These are phyloP conservation scores for Sugiyamaella castrensis DNA, from an alignment of 1,139 yeast genomes.

Conservation along the genomic window DNA sequence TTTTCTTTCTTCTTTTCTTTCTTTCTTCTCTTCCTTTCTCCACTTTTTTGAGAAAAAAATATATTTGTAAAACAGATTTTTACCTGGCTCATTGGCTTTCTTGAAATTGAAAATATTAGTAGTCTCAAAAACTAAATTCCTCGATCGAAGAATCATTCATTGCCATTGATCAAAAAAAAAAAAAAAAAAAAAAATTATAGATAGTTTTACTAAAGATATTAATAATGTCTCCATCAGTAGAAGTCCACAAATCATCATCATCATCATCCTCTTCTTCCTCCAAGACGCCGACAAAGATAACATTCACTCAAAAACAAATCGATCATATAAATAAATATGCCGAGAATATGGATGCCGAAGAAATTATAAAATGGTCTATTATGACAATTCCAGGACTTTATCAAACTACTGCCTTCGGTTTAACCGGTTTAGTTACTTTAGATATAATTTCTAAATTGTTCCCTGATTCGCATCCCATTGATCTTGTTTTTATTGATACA, in stretches of 20 bases:
- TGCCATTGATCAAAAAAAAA: too few species aligned
- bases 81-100: too few species aligned
- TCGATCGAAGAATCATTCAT: too few species aligned
- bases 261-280: neutral
- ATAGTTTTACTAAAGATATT: too few species aligned
- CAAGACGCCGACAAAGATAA: neutral
- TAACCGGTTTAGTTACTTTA: slow-evolving; percentile 83
- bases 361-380: slow-evolving; percentile 78
- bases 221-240: slow-evolving; percentile 9
- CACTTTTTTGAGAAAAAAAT: too few species aligned
- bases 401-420: slow-evolving; percentile 94
- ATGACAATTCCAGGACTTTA: slow-evolving; percentile 74
- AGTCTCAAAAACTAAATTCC: too few species aligned
- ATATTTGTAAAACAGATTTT: too few species aligned
- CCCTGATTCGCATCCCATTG: slow-evolving; percentile 48
- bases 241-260: neutral
- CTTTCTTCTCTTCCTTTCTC: too few species aligned
- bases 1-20: too few species aligned
- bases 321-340: slow-evolving; percentile 56
- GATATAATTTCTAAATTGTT: slow-evolving; percentile 71
- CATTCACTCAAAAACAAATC: slow-evolving; percentile 28
- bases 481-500: slow-evolving; percentile 84
- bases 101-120: too few species aligned
- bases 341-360: slow-evolving; percentile 57
- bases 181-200: too few species aligned